A percentile compares a stretch with the other conserved stretches of the same genome.
phyloP scores from a whole-genome alignment of 208 protist species.

The Naegleria gruberi region DNA sequence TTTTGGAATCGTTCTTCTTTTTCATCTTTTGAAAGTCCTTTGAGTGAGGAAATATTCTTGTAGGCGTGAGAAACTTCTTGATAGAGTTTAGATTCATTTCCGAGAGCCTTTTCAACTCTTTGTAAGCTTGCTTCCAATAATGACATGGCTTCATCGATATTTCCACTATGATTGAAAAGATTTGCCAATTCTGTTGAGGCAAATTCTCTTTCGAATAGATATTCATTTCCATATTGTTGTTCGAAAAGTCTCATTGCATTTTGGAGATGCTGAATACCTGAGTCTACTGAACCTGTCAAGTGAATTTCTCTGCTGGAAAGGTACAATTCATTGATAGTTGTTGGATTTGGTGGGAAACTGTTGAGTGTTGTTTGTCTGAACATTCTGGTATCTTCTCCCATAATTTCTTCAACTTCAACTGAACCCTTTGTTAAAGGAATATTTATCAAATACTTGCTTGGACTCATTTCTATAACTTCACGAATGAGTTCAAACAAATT shows the following conservation, averaged over 20 bases:
- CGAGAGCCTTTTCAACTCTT: not conserved
- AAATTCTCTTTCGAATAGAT: conserved; percentile 5
- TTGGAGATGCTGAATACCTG: not conserved
- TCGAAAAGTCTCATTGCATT: not conserved
- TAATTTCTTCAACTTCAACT: not conserved
- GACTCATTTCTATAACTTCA: not conserved
- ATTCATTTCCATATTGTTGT: not conserved
- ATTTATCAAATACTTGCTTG: not conserved
- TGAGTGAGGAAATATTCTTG: not conserved
- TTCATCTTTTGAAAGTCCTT: not conserved
- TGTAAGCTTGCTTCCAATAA: not conserved
- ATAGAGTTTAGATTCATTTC: not conserved
- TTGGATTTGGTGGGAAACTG: not conserved
- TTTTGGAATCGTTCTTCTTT: not conserved
- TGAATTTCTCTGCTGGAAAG: not conserved
- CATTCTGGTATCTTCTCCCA: not conserved
- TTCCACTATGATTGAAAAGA: not conserved
- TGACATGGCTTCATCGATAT: not conserved
- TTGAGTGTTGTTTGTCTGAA: not conserved
- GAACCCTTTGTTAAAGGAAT: not conserved
- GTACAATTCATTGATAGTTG: not conserved
- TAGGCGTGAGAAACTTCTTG: not conserved
- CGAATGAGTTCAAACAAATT: not conserved
- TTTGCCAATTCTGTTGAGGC: not conserved
- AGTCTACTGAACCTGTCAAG: not conserved